phyloP scores from a whole-genome alignment of 495 filamentous ascomycete species.

The Aspergillus diversus region DNA sequence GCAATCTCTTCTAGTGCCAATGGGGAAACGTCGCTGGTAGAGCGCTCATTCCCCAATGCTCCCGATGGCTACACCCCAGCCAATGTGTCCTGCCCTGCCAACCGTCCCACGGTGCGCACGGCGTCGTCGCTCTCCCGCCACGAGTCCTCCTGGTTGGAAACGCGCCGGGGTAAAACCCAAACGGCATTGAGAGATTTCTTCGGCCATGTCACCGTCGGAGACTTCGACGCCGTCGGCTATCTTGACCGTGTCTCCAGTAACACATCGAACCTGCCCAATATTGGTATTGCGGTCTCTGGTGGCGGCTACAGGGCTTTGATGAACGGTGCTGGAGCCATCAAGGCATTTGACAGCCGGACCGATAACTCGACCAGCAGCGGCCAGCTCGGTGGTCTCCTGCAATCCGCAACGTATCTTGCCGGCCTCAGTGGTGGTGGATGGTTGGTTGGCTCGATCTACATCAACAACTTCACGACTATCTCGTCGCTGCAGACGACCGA shows the following conservation, averaged over 20 bases:
- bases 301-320: conserved; percentile 85
- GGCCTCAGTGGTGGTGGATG: conserved; percentile 88
- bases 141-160: conserved; percentile 70
- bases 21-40: not conserved
- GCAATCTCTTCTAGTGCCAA: not conserved
- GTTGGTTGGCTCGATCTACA: conserved; percentile 82
- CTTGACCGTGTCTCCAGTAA: conserved; percentile 61
- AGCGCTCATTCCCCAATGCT: conserved; percentile 44
- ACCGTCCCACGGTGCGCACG: conserved; percentile 53
- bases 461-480: conserved; percentile 89
- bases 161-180: conserved; percentile 56
- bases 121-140: conserved; percentile 63
- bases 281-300: conserved; percentile 62
- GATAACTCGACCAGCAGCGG: conserved; percentile 64
- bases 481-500: conserved; percentile 51
- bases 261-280: conserved; percentile 62
- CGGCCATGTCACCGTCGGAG: conserved; percentile 68
- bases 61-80: conserved; percentile 52
- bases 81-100: conserved; percentile 44
- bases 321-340: conserved; percentile 85
- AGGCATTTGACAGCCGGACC: conserved; percentile 82
- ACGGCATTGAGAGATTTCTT: conserved; percentile 75
- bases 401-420: conserved; percentile 81
- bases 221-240: conserved; percentile 75
- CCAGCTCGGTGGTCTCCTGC: conserved; percentile 82